phyloP scores from a whole-genome alignment of 768 basidiomycete genomes.

The Chalciporus pseudorubinellus region DNA sequence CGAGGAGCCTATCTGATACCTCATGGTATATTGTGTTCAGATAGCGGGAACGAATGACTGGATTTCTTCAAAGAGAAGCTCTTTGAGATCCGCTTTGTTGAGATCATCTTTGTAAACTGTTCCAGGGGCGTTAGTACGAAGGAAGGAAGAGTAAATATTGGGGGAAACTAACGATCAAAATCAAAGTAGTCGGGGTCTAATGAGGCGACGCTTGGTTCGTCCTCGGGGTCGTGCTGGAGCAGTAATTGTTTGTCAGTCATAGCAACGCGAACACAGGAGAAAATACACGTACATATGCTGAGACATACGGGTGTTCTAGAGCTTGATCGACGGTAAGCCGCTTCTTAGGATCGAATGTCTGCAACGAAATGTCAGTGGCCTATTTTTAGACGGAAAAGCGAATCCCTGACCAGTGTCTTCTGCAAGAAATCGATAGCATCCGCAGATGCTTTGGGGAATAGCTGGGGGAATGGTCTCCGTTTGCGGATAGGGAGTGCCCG shows the following conservation, averaged over 20 bases:
- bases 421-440: conserved; percentile 72
- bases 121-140: conserved; percentile 8
- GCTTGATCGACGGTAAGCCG: conserved; percentile 81
- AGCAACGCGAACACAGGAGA: neutral
- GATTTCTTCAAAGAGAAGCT: conserved; percentile 82
- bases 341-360: conserved; percentile 89
- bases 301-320: conserved; percentile 77
- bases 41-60: conserved; percentile 69
- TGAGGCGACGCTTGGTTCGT: conserved; percentile 81
- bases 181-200: conserved; percentile 87
- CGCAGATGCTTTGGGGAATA: conserved; percentile 77
- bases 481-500: conserved; percentile 83
- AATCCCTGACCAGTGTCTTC: conserved; percentile 57
- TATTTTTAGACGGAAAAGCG: neutral
- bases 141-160: neutral
- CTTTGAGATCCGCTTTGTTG: conserved; percentile 76
- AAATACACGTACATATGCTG: conserved; percentile 58
- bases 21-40: conserved; percentile 29
- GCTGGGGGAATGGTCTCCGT: conserved; percentile 59
- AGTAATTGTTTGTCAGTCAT: conserved; percentile 3
- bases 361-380: neutral
- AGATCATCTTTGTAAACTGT: conserved; percentile 71
- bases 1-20: neutral
- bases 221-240: conserved; percentile 77
- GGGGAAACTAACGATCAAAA: conserved; percentile 65